Evolutionary conservation across 306 rosid genomes (phyloP).

Genomic region (Acacia acuminata): DNA sequence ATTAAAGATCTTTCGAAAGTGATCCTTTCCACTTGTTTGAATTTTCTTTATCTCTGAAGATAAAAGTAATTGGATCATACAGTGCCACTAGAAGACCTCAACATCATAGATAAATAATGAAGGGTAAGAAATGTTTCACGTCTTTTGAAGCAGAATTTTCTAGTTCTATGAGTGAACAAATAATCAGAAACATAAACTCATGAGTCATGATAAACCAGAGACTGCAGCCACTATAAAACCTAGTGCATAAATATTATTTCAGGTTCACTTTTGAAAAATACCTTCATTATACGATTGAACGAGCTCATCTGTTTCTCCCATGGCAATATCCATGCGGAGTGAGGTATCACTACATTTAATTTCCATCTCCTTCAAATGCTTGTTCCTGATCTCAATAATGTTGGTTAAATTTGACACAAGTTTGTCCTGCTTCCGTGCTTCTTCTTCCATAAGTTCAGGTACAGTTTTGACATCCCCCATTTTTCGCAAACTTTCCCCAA

Average conservation of each 20-base stretch:
- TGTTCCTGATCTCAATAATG: constrained; percentile 64
- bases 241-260: constrained; percentile 12
- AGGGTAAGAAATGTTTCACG: constrained; percentile 22
- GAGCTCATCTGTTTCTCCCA: constrained; percentile 66
- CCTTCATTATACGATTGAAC: constrained; percentile 75
- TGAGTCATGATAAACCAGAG: constrained; percentile 15
- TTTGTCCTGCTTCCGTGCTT: constrained; percentile 66
- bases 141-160: constrained; percentile 24
- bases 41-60: constrained; percentile 73
- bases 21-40: constrained; percentile 82
- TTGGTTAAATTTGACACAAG: constrained; percentile 66
- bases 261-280: constrained; percentile 32
- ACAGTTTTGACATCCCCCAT: constrained; percentile 73
- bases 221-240: neutral
- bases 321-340: constrained; percentile 44
- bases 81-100: constrained; percentile 20
- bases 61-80: constrained; percentile 36
- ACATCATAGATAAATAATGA: constrained; percentile 20
- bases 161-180: constrained; percentile 25
- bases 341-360: constrained; percentile 64
- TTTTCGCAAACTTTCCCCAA: constrained; percentile 77
- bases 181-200: constrained; percentile 19
- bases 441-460: constrained; percentile 78
- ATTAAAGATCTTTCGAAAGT: constrained; percentile 74
- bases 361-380: constrained; percentile 66